phyloP scores from a whole-genome alignment of 495 filamentous ascomycete genomes.

The Penicillium simplicissimum region DNA sequence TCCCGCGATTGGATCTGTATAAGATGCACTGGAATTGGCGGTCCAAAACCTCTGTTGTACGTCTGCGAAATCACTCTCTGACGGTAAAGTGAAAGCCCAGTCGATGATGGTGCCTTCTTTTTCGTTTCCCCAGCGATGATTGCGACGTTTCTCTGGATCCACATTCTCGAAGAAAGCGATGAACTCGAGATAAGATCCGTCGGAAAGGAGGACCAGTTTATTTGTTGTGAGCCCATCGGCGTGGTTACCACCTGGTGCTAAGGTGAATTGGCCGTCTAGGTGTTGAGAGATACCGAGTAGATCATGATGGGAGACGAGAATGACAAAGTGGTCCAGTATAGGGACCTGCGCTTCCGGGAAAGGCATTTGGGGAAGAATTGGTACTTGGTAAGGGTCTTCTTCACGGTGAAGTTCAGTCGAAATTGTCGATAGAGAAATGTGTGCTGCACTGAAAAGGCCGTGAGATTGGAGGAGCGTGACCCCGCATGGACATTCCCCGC shows the following conservation, averaged over 20 bases:
- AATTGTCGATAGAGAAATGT: not conserved
- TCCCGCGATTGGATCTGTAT: not conserved
- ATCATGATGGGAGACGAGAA: not conserved
- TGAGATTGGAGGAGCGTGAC: not conserved
- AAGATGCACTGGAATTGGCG: not conserved
- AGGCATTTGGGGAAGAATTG: not conserved
- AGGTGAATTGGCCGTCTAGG: not conserved
- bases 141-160: constrained; percentile 4
- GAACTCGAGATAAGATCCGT: not conserved
- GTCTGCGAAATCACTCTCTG: constrained; percentile 14
- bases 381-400: not conserved
- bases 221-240: not conserved
- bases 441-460: not conserved
- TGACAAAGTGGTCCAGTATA: not conserved
- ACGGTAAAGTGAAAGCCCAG: constrained; percentile 27
- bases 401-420: not conserved
- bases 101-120: constrained; percentile 25
- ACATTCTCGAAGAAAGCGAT: not conserved
- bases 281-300: not conserved
- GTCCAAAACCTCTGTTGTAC: not conserved
- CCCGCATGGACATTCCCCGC: not conserved
- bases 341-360: not conserved
- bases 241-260: not conserved
- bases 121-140: constrained; percentile 27
- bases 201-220: not conserved